phyloP scores from a whole-genome alignment of 2,329 filamentous ascomycete genomes.

The Fusarium marasasianum region DNA sequence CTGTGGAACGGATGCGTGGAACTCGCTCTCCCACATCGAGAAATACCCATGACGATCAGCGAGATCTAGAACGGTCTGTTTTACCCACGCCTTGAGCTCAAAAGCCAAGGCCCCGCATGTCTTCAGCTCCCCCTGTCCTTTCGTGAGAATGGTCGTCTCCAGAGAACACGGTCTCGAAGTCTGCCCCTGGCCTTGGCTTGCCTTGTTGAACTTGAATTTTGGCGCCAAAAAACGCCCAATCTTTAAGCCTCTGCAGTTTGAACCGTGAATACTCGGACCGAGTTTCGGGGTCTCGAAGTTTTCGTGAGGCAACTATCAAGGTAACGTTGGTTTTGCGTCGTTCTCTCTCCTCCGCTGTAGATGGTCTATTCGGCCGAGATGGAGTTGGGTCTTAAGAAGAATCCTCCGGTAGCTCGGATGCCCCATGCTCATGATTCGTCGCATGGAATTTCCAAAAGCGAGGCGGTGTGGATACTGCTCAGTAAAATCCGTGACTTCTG shows the following conservation, averaged over 20 bases:
- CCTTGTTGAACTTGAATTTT: constrained; percentile 13
- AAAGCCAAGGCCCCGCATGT: constrained; percentile 5
- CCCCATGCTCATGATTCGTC: constrained; percentile 5
- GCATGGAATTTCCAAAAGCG: neutral
- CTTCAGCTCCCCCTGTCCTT: constrained; percentile 26
- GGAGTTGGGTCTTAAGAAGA: neutral
- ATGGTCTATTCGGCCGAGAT: constrained; percentile 9
- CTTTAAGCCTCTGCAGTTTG: neutral
- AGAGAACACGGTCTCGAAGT: constrained; percentile 31
- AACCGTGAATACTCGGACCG: neutral
- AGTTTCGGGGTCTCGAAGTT: neutral
- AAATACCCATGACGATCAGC: constrained; percentile 40
- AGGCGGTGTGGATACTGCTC: constrained; percentile 29
- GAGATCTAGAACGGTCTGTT: constrained; percentile 41
- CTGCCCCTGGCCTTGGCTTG: constrained; percentile 24
- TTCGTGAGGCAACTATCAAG: neutral
- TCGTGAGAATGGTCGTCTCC: constrained; percentile 8
- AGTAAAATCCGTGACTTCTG: neutral
- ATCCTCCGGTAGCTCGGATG: constrained; percentile 2
- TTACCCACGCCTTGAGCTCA: constrained; percentile 13
- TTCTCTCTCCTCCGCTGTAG: neutral
- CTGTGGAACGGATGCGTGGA: constrained; percentile 37
- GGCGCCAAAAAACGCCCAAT: constrained; percentile 2
- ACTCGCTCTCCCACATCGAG: constrained; percentile 36
- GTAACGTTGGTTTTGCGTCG: neutral